These are phyloP conservation scores for Friedmanniomyces endolithicus DNA, from an alignment of 495 filamentous ascomycete species.

Conservation along the genomic window DNA sequence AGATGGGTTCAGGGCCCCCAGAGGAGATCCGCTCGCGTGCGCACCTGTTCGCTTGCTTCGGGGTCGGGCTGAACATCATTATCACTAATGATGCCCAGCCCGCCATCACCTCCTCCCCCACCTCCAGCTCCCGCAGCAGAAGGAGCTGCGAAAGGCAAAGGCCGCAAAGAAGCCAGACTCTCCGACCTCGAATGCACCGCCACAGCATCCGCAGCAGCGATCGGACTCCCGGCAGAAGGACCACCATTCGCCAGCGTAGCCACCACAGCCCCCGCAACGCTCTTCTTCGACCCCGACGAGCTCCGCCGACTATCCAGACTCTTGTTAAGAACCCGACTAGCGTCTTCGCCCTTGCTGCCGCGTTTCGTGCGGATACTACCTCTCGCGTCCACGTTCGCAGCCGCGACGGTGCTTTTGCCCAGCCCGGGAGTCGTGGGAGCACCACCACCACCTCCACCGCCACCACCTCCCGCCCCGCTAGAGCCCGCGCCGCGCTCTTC, in stretches of 20 bases:
- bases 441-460: conserved; percentile 31
- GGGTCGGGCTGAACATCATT: conserved; percentile 8
- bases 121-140: not conserved
- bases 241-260: conserved; percentile 3
- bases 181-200: conserved; percentile 1
- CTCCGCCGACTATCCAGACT: conserved; percentile 83
- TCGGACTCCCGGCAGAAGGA: conserved; percentile 2
- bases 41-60: conserved; percentile 30
- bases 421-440: conserved; percentile 83
- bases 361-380: conserved; percentile 54
- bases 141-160: not conserved
- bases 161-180: conserved; percentile 9
- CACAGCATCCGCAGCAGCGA: not conserved
- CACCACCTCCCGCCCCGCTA: too few relatives aligned
- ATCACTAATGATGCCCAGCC: conserved; percentile 20
- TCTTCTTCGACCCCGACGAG: conserved; percentile 60
- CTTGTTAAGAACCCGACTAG: conserved; percentile 65
- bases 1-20: conserved; percentile 30
- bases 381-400: conserved; percentile 74
- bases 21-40: conserved; percentile 27
- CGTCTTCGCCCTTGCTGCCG: conserved; percentile 48
- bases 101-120: not conserved
- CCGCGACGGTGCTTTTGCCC: conserved; percentile 77
- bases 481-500: conserved; percentile 62
- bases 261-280: conserved; percentile 19